These are phyloP conservation scores for Gastrolobium bilobum DNA, from an alignment of 306 rosid genomes.

Conservation along the genomic window DNA sequence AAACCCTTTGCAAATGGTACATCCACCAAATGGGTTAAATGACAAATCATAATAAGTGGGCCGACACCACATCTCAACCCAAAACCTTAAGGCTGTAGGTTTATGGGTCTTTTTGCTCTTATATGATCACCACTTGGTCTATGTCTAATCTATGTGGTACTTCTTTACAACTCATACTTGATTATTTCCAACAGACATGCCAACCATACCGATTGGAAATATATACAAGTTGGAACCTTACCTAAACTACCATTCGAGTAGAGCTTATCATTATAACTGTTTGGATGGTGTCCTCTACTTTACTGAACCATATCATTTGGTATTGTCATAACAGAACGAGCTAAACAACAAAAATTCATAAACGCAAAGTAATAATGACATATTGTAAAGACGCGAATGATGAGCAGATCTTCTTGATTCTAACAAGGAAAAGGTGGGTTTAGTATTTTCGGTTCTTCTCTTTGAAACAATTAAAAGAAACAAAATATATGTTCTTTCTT, in stretches of 20 bases:
- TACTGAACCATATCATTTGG: neutral
- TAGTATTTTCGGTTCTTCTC: neutral
- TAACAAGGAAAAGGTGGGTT: slow-evolving; percentile 1
- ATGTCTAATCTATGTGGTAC: too few relatives aligned
- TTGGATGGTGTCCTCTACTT: neutral
- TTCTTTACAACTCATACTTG: too few relatives aligned
- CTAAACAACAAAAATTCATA: neutral
- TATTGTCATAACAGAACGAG: neutral
- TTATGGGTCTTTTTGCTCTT: too few relatives aligned
- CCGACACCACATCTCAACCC: too few relatives aligned
- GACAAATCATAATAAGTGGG: too few relatives aligned
- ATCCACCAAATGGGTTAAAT: too few relatives aligned
- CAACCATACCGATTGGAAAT: slow-evolving; percentile 27
- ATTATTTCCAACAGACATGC: too few relatives aligned
- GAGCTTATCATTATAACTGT: slow-evolving; percentile 4
- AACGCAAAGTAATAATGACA: neutral
- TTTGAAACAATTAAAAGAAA: slow-evolving; percentile 6
- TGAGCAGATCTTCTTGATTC: slow-evolving; percentile 11
- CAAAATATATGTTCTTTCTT: neutral
- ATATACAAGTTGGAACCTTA: slow-evolving; percentile 11
- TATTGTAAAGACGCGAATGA: neutral
- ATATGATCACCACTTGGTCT: too few relatives aligned
- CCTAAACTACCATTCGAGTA: neutral
- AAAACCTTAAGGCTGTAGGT: too few relatives aligned
- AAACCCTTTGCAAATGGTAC: too few relatives aligned